phyloP scores from a whole-genome alignment of 2,329 filamentous ascomycete genomes.

The Penicillium aurantiogriseum region DNA sequence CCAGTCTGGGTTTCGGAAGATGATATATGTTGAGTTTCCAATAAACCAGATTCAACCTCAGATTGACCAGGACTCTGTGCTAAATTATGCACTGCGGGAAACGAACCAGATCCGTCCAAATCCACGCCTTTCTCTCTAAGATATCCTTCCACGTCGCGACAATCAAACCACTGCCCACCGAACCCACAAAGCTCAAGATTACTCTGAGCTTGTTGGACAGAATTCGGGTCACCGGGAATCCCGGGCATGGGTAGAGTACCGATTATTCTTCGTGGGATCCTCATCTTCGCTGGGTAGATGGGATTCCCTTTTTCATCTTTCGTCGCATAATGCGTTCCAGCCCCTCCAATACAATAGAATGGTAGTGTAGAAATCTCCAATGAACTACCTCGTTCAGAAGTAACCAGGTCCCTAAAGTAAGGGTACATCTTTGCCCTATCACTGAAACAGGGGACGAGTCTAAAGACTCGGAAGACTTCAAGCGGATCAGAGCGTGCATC shows the following conservation, averaged over 20 bases:
- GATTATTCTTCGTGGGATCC: conserved; percentile 19
- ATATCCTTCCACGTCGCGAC: conserved; percentile 23
- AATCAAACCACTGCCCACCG: conserved; percentile 24
- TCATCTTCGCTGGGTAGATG: conserved; percentile 30
- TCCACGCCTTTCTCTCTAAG: conserved; percentile 8
- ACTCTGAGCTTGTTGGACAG: not conserved
- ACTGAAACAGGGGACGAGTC: conserved; percentile 64
- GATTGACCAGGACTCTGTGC: not conserved
- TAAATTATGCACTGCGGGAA: not conserved
- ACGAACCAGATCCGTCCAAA: not conserved
- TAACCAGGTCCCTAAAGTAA: conserved; percentile 41
- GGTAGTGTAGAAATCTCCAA: conserved; percentile 61
- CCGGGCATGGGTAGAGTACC: conserved; percentile 1
- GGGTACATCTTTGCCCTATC: conserved; percentile 40
- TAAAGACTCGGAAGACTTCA: conserved; percentile 60
- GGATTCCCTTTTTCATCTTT: conserved; percentile 38
- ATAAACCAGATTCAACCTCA: not conserved
- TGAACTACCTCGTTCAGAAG: conserved; percentile 44
- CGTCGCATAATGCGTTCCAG: conserved; percentile 62
- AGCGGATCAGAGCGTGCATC: conserved; percentile 47
- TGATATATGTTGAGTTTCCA: not conserved
- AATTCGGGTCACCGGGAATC: not conserved
- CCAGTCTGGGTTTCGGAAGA: not conserved
- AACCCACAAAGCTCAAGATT: conserved; percentile 16
- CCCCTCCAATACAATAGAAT: conserved; percentile 65